These are phyloP conservation scores for Entoloma clypeatum DNA, from an alignment of 1,284 basidiomycete genomes.

Conservation along the genomic window DNA sequence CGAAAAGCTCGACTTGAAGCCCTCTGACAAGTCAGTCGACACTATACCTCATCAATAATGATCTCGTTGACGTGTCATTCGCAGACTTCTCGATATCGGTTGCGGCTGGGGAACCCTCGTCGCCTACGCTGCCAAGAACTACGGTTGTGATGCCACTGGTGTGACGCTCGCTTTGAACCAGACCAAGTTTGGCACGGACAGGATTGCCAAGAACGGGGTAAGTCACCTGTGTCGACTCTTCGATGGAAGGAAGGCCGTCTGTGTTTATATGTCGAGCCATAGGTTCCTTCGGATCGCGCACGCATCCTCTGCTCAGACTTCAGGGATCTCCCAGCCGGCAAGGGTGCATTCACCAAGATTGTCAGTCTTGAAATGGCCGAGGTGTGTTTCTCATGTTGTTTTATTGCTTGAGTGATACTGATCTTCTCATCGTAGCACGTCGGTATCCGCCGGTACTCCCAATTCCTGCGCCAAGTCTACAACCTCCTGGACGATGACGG, in stretches of 20 bases:
- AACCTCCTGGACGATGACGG: constrained; percentile 94
- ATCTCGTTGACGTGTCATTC: neutral
- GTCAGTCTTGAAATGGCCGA: constrained; percentile 99
- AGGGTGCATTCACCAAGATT: constrained; percentile 90
- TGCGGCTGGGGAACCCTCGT: constrained; percentile 98
- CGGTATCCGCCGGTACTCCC: constrained; percentile 88
- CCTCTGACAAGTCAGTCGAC: constrained; percentile 56
- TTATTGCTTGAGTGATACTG: neutral
- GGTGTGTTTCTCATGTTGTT: constrained; percentile 35
- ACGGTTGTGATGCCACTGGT: constrained; percentile 91
- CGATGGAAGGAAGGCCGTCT: neutral
- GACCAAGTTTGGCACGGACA: constrained; percentile 87
- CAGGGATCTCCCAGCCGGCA: constrained; percentile 83
- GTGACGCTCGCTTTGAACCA: constrained; percentile 92
- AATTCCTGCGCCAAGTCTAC: constrained; percentile 91
- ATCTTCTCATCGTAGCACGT: constrained; percentile 67
- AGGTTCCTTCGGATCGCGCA: constrained; percentile 66
- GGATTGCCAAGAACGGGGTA: constrained; percentile 82
- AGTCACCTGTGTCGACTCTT: constrained; percentile 12
- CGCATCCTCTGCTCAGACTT: constrained; percentile 95
- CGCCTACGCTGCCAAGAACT: constrained; percentile 97
- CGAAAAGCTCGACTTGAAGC: constrained; percentile 88
- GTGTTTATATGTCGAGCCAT: neutral
- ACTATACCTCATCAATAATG: constrained; percentile 4
- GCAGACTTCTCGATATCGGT: constrained; percentile 83